Base-by-base conservation (phyloP, 2,329 filamentous ascomycete genomes). In the Xylaria sp. region DNA sequence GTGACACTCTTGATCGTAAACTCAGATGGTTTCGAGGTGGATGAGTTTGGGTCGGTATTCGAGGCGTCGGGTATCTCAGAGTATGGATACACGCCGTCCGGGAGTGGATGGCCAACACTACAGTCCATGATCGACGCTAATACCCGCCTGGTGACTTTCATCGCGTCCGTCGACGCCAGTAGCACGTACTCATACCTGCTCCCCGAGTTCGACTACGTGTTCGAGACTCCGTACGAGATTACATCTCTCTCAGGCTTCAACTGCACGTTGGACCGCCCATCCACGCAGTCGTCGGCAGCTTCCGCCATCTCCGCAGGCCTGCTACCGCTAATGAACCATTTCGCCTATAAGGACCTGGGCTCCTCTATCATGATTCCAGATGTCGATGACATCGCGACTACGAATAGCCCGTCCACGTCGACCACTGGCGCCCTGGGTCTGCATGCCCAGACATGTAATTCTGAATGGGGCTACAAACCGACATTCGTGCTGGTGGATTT, bases 401-500 rank as follows among this genome's bases (percentile, higher is more conserved):
- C 90, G 42, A 94, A 94, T 75, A 87, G 83, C 37, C 79, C 87
- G 8, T 80, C 77, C 11, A 87, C 84, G 2, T 79, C 78, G 2
- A 72, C 75, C 2, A 75, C 74, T 0, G 90, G 90, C 7, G 78
- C 80, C 54, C 71, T 88, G 43, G 86, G 86, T 45, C 74, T 74
- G 50, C 83, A 87, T 25, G 84, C 85, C 35, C 73, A 78, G 45
- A 75, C 74, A 60, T 94, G 87, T 74, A 77, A 78, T 55, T 72
- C 69, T 2, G 77, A 86, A 64, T 94, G 89, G 80, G 83, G 83
- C n/a, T 76, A 78, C 28, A 79, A 82, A 52, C 90, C 92, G n/a
- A 87, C 83, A 2, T 94, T 92, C 70, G 83, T 92, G 19, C 82
- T 95, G 9, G 90, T 94, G 1, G 92, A 96, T 76, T 94, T 92